Evolutionary conservation across 2,329 filamentous ascomycete genomes (phyloP).

Genomic region (Calonectria montana): DNA sequence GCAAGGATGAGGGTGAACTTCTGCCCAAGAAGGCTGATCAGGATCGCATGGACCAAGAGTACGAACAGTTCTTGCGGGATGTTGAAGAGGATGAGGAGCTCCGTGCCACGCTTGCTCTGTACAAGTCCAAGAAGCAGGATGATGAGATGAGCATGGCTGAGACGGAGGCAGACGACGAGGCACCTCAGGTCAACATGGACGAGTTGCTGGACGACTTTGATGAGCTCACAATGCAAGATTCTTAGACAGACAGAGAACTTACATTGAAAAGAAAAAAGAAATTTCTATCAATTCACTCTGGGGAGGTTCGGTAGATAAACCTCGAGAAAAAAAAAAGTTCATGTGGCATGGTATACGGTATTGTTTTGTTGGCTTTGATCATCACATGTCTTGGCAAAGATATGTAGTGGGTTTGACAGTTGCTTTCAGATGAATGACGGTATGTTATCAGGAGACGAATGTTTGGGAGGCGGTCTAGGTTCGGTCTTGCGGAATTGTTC

Average conservation of each 20-base stretch:
- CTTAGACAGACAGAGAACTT: slow-evolving; percentile 48
- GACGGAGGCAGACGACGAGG: slow-evolving; percentile 73
- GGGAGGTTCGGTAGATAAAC: not conserved
- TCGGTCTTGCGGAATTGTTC: slow-evolving; percentile 40
- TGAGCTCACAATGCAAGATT: slow-evolving; percentile 67
- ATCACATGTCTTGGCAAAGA: not conserved
- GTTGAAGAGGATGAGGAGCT: slow-evolving; percentile 96
- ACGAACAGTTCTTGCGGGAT: slow-evolving; percentile 96
- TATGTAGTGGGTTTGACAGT: not conserved
- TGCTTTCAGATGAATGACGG: slow-evolving; percentile 49
- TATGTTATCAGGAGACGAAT: slow-evolving; percentile 46
- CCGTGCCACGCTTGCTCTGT: slow-evolving; percentile 84
- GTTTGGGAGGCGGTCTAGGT: slow-evolving; percentile 28
- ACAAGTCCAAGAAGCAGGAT: slow-evolving; percentile 74
- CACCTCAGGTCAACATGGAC: slow-evolving; percentile 79
- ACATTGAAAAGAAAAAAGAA: slow-evolving; percentile 36
- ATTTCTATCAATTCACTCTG: slow-evolving; percentile 10
- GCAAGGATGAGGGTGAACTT: slow-evolving; percentile 87
- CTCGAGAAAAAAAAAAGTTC: not conserved
- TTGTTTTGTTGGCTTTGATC: not conserved
- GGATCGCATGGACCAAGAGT: slow-evolving; percentile 89
- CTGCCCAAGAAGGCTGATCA: slow-evolving; percentile 89
- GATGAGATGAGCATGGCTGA: slow-evolving; percentile 77
- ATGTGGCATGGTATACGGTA: not conserved
- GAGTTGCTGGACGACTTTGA: slow-evolving; percentile 94